Conservation (phyloP, 441 rosid genomes). For the Populus hybrid region DNA sequence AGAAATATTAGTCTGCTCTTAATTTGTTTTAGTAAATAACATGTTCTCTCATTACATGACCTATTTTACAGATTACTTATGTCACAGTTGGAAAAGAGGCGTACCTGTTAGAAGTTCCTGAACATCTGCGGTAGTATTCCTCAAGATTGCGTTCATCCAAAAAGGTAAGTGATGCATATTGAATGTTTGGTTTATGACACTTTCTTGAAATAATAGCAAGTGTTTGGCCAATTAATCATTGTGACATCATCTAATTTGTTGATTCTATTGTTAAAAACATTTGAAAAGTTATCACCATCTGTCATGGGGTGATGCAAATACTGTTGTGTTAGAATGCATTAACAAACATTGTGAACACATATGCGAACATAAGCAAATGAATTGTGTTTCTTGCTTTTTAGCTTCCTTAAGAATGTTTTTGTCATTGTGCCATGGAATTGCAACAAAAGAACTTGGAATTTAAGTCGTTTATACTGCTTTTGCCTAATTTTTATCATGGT, state of each 20-base stretch:
- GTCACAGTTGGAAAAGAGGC: conserved; percentile 91
- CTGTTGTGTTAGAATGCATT: background rate
- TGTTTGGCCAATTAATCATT: background rate
- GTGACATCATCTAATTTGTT: background rate
- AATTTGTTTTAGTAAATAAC: conserved; percentile 26
- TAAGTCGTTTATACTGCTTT: background rate
- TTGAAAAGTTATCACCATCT: background rate
- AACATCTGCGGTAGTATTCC: conserved; percentile 75
- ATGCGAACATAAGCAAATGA: background rate
- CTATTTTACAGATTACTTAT: conserved; percentile 61
- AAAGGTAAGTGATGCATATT: conserved; percentile 49
- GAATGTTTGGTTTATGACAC: background rate
- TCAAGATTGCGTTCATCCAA: conserved; percentile 84
- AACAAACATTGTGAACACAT: background rate
- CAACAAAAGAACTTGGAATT: background rate
- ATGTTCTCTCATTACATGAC: conserved; percentile 20
- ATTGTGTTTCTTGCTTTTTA: conserved; percentile 12
- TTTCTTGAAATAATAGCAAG: background rate
- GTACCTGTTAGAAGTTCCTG: conserved; percentile 87
- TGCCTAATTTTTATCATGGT: background rate
- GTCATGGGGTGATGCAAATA: background rate
- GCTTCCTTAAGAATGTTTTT: background rate
- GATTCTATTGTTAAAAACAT: background rate
- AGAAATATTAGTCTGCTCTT: conserved; percentile 16
- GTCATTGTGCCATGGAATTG: background rate